A percentile compares a stretch with the other conserved stretches of the same genome.
Evolutionary conservation across 371 early-diverging fungal genomes (phyloP).

Genomic region (Syncephalastrum monosporum): DNA sequence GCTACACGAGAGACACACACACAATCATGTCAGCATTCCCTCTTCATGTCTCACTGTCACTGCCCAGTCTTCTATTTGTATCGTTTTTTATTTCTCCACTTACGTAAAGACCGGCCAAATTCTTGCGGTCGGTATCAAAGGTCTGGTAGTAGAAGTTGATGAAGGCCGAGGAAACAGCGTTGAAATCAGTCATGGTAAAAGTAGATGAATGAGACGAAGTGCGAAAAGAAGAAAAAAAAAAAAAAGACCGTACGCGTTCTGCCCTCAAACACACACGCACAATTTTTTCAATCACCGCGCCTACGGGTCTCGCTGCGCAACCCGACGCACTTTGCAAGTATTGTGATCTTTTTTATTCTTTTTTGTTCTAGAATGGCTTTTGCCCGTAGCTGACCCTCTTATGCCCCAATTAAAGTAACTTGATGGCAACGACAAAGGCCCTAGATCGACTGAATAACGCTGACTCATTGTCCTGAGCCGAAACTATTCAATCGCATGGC

Average conservation of each 20-base stretch:
- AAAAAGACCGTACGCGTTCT: neutral
- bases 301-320: neutral
- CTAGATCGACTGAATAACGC: too few species aligned
- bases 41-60: too few species aligned
- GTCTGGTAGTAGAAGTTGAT: constrained; percentile 81
- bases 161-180: constrained; percentile 70
- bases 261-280: neutral
- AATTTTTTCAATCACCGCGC: neutral
- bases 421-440: too few species aligned
- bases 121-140: constrained; percentile 70
- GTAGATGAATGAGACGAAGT: neutral
- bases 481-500: too few species aligned
- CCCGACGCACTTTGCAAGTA: too few species aligned
- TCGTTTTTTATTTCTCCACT: neutral
- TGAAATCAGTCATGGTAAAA: constrained; percentile 36
- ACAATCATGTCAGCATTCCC: neutral
- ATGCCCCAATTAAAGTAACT: too few species aligned
- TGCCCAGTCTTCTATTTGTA: too few species aligned
- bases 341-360: neutral
- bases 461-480: too few species aligned
- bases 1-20: constrained; percentile 39
- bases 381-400: too few species aligned
- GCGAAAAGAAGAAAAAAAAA: neutral
- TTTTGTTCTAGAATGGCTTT: too few species aligned
- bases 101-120: constrained; percentile 81